Evolutionary conservation across 2,329 filamentous ascomycete genomes (phyloP).

Genomic region (Calonectria pseudoreteaudii): DNA sequence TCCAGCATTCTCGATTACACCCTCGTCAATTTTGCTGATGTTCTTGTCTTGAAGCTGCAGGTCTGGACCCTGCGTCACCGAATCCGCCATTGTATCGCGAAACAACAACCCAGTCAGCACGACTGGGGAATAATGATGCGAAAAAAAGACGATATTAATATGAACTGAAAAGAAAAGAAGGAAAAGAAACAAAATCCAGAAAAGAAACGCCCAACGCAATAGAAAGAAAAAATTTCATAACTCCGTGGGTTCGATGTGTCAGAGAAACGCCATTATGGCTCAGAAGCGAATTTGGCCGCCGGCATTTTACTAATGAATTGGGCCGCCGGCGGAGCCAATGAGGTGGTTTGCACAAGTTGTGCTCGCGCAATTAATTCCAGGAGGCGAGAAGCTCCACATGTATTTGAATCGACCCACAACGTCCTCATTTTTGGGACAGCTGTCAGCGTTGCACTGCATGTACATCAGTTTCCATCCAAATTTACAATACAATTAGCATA

Average conservation of each 20-base stretch:
- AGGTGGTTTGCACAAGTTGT: background rate
- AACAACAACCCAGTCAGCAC: background rate
- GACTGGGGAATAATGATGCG: background rate
- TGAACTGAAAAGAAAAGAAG: background rate
- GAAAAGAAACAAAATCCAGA: background rate
- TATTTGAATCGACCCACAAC: background rate
- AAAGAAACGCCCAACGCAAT: background rate
- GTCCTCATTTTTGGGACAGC: background rate
- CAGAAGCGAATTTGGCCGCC: background rate
- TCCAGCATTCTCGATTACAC: background rate
- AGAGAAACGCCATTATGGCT: slow-evolving; percentile 9
- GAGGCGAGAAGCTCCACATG: background rate
- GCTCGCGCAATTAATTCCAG: background rate
- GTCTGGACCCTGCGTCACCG: background rate
- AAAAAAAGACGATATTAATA: background rate
- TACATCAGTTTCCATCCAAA: background rate
- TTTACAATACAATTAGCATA: background rate
- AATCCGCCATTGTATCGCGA: background rate
- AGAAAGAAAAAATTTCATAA: slow-evolving; percentile 9
- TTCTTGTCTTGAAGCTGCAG: background rate
- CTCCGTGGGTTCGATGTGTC: slow-evolving; percentile 7
- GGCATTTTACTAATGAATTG: background rate
- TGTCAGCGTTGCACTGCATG: background rate
- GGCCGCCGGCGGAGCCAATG: background rate
- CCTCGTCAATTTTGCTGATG: background rate